Percentiles rank a stretch among this genome's conserved stretches.
These are phyloP conservation scores for Corynespora cassiicola DNA, from an alignment of 2,329 filamentous ascomycete genomes.

Conservation along the genomic window DNA sequence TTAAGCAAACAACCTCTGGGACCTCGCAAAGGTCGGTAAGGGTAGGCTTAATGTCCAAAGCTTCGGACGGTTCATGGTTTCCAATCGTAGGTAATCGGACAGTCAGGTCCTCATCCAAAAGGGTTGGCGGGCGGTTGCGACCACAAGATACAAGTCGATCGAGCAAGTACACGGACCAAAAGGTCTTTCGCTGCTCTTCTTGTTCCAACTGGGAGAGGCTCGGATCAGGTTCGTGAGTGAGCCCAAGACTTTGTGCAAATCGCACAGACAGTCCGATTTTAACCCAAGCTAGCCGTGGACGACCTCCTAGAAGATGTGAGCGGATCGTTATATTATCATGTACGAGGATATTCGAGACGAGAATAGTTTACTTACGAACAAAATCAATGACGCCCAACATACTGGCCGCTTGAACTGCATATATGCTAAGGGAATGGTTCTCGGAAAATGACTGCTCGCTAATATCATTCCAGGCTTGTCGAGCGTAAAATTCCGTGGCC, in stretches of 20 bases:
- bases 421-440: slow-evolving; percentile 35
- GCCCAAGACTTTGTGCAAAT: slow-evolving; percentile 42
- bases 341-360: too few species aligned
- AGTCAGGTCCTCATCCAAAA: slow-evolving; percentile 42
- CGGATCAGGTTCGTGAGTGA: slow-evolving; percentile 41
- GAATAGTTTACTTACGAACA: slow-evolving; percentile 38
- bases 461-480: slow-evolving; percentile 43
- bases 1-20: too few species aligned
- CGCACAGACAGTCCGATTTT: slow-evolving; percentile 42
- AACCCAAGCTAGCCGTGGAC: slow-evolving; percentile 43
- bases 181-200: slow-evolving; percentile 45
- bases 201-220: too few species aligned
- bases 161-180: slow-evolving; percentile 50
- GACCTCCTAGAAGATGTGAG: slow-evolving; percentile 27
- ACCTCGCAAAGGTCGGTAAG: slow-evolving; percentile 16
- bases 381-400: slow-evolving; percentile 48
- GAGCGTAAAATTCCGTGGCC: slow-evolving; percentile 32
- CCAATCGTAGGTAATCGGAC: slow-evolving; percentile 40
- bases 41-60: background rate
- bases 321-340: background rate
- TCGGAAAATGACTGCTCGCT: slow-evolving; percentile 41
- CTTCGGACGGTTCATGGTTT: slow-evolving; percentile 14
- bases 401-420: slow-evolving; percentile 46
- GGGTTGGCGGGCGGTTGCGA: slow-evolving; percentile 39
- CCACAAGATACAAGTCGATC: slow-evolving; percentile 48